phyloP scores from a whole-genome alignment of 805 yeast genomes.

The Yamadazyma sp. region DNA sequence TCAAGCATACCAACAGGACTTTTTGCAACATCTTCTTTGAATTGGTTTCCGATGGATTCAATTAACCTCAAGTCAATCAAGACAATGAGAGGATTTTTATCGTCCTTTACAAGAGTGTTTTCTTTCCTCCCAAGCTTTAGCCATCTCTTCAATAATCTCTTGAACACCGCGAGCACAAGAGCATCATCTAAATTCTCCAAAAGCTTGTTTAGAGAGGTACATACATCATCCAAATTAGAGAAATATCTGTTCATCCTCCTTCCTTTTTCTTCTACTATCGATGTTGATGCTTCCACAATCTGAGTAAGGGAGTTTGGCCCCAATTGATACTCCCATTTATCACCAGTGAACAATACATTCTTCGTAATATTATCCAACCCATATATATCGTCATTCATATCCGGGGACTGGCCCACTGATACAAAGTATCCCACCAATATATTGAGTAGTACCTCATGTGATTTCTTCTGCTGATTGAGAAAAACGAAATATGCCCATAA shows the following conservation, averaged over 20 bases:
- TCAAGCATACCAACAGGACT: constrained; percentile 59
- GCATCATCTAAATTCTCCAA: constrained; percentile 50
- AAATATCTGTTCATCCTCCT: constrained; percentile 28
- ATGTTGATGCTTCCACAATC: constrained; percentile 17
- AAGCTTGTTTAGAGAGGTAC: constrained; percentile 36
- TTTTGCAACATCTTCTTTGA: constrained; percentile 55
- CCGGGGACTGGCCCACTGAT: constrained; percentile 20
- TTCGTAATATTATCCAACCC: constrained; percentile 33
- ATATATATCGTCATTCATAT: constrained; percentile 14
- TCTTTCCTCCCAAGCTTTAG: constrained; percentile 25
- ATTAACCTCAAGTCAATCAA: constrained; percentile 63
- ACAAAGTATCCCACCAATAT: constrained; percentile 40
- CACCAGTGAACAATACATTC: constrained; percentile 32
- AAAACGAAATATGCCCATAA: constrained; percentile 49
- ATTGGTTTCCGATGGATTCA: constrained; percentile 57
- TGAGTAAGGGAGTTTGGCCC: constrained; percentile 43
- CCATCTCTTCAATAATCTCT: constrained; percentile 61
- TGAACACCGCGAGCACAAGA: constrained; percentile 47
- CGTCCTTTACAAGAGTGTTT: constrained; percentile 16
- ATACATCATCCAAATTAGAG: constrained; percentile 25
- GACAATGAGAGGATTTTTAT: constrained; percentile 51
- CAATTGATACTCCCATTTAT: constrained; percentile 40
- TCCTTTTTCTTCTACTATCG: constrained; percentile 18
- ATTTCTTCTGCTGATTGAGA: constrained; percentile 28
- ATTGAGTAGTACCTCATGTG: constrained; percentile 34